These are phyloP conservation scores for Chara braunii DNA, from an alignment of 139 green algal species.

Conservation along the genomic window DNA sequence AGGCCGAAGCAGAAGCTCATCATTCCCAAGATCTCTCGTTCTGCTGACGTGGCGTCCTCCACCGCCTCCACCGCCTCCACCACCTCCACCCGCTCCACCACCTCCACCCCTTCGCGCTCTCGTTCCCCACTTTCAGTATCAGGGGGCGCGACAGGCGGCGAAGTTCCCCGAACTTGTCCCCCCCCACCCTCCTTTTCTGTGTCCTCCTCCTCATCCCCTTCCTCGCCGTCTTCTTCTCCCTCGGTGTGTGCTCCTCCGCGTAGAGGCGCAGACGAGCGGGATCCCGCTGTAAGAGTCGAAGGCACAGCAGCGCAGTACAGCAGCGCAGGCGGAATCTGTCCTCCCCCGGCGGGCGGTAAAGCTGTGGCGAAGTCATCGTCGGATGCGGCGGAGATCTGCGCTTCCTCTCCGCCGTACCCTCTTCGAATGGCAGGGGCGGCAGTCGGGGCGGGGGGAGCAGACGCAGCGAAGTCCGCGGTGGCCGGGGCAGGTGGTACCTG, in stretches of 20 bases:
- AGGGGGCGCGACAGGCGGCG: background rate
- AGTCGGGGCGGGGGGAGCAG: no score
- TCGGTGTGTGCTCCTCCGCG: constrained; percentile 1
- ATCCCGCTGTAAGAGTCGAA: background rate
- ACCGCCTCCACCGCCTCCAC: background rate
- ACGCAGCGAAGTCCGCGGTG: no score
- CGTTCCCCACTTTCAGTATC: background rate
- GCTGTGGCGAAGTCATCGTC: background rate
- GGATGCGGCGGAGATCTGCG: background rate
- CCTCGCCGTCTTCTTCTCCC: background rate
- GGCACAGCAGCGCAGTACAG: background rate
- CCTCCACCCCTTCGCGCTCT: background rate
- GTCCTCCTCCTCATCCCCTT: background rate
- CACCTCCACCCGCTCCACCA: background rate
- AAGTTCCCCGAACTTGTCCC: background rate
- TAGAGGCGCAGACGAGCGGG: background rate
- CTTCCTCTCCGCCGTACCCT: no score
- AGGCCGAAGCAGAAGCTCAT: constrained; percentile 15
- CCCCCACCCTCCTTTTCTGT: background rate
- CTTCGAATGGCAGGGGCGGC: no score
- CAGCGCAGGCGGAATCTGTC: no score
- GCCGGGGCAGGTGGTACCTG: no score
- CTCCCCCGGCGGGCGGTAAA: background rate
- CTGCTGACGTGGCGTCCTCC: background rate
- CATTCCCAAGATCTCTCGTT: constrained; percentile 9